phyloP scores from a whole-genome alignment of 2,329 filamentous ascomycete species.

The Bisporella sp. region DNA sequence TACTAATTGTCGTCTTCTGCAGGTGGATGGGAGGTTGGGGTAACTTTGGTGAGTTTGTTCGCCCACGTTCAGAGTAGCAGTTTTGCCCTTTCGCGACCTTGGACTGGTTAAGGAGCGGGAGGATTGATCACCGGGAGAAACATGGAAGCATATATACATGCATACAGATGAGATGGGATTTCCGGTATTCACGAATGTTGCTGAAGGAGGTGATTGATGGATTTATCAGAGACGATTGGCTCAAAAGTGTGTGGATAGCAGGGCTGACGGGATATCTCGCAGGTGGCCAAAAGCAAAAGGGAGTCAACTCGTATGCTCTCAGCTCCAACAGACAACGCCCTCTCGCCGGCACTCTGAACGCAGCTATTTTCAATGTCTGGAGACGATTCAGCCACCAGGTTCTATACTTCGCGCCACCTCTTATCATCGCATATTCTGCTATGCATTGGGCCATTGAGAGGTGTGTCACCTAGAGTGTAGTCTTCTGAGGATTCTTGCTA shows the following conservation, averaged over 20 bases:
- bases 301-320: slow-evolving; percentile 65
- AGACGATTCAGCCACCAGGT: slow-evolving; percentile 80
- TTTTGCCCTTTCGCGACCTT: too few relatives aligned
- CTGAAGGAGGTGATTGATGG: background rate
- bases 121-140: too few relatives aligned
- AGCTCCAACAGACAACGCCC: slow-evolving; percentile 85
- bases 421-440: slow-evolving; percentile 70
- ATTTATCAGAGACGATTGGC: background rate
- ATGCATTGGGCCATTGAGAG: slow-evolving; percentile 89
- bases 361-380: slow-evolving; percentile 93
- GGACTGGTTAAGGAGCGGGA: too few relatives aligned
- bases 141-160: background rate
- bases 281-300: slow-evolving; percentile 56
- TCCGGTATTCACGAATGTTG: background rate
- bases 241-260: background rate
- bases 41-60: slow-evolving; percentile 25
- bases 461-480: slow-evolving; percentile 43
- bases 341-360: slow-evolving; percentile 68
- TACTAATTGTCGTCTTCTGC: slow-evolving; percentile 16
- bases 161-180: background rate
- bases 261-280: slow-evolving; percentile 19
- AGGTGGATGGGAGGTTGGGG: slow-evolving; percentile 29
- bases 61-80: too few relatives aligned
- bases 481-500: slow-evolving; percentile 2
- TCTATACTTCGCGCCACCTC: slow-evolving; percentile 78